Evolutionary conservation across 495 filamentous ascomycete species (phyloP).

Genomic region (Glutinoglossum americanum): DNA sequence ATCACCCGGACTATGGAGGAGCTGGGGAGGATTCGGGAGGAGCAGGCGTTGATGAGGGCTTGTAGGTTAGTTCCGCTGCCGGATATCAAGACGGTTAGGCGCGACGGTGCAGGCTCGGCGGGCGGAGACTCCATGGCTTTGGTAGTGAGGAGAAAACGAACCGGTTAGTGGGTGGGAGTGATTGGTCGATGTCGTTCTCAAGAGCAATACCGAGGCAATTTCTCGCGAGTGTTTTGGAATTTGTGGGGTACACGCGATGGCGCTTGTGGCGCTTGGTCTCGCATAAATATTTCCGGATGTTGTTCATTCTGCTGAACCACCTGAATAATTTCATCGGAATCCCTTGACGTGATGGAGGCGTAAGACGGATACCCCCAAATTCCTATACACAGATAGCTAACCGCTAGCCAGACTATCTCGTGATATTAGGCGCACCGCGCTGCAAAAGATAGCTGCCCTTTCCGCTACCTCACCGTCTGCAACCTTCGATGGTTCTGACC

Average conservation of each 20-base stretch:
- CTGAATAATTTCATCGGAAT: neutral
- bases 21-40: conserved; percentile 29
- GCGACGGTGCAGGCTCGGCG: neutral
- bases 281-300: neutral
- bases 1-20: conserved; percentile 53
- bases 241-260: neutral
- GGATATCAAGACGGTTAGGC: conserved; percentile 44
- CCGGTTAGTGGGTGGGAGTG: neutral
- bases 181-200: neutral
- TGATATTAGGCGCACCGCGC: conserved; percentile 34
- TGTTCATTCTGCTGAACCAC: neutral
- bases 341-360: neutral
- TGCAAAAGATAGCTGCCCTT: conserved; percentile 49
- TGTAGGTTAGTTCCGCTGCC: conserved; percentile 78
- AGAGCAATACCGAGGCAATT: too few species aligned
- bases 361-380: neutral
- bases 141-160: neutral
- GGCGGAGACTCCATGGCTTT: neutral
- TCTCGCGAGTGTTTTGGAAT: neutral
- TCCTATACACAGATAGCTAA: neutral
- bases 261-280: neutral
- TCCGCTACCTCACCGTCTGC: conserved; percentile 28
- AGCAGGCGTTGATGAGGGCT: conserved; percentile 61
- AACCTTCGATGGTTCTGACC: conserved; percentile 32
- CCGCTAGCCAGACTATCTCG: neutral